Base-by-base conservation (phyloP, 805 yeast genomes). In the Candida maris region DNA sequence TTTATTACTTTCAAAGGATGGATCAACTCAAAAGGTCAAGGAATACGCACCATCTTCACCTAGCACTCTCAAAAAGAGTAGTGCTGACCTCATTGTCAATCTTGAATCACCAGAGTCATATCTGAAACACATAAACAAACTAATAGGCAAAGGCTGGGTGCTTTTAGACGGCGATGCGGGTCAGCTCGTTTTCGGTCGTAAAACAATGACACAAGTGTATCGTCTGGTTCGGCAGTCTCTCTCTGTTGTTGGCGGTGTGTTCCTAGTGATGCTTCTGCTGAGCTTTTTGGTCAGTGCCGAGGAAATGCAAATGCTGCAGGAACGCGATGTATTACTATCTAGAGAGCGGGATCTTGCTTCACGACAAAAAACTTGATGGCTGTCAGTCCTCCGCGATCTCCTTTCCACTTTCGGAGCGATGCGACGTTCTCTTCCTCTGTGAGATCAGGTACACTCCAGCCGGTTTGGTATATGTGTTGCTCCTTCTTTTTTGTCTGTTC, bases 311-410 rank as follows among this genome's bases (percentile, higher is more conserved):
- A 16, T 25, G 9, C 39, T 42, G 17, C 16, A 26, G 13, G 13
- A 8, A n/a, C n/a, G n/a, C n/a, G n/a, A n/a, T n/a, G n/a, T n/a
- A n/a, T n/a, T n/a, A n/a, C n/a, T n/a, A n/a, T n/a, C n/a, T n/a
- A n/a, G n/a, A n/a, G n/a, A n/a, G 24, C 24, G 8, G 8, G 12
- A 5, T 42, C 57, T 35, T 59, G 59, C 19, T 53, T 53, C 23
- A 73, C 49, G 19, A 51, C 52, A 6, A 71, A 59, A 44, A 75
- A 71, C 42, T 75, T 77, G 52, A 87, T 66, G 14, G 74, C 70
- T 27, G 81, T 79, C 35, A 81, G 62, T 14, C 93, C 87, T 30
- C 96, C 96, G 50, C 75, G 66, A 8, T 85, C 77, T 19, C 93
- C 89, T 50, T 84, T 82, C 97, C 97, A 91, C 4, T 62, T 59